These are phyloP conservation scores for Kwoniella botswanensis DNA, from an alignment of 768 basidiomycete species.

Conservation along the genomic window DNA sequence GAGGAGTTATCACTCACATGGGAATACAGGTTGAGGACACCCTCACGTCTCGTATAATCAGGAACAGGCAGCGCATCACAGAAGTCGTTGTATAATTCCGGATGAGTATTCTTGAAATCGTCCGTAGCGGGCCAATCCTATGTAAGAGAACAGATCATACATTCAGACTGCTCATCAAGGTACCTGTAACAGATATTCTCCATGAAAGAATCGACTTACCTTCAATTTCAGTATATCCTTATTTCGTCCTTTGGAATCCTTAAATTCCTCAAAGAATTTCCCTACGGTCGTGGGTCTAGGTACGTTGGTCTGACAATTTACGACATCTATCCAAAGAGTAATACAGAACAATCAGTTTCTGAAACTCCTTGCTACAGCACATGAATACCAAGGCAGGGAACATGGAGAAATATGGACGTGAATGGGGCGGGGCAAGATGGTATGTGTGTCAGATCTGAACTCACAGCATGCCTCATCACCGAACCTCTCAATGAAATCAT, in stretches of 20 bases:
- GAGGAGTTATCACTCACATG: conserved; percentile 68
- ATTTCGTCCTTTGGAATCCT: conserved; percentile 65
- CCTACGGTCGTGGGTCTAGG: conserved; percentile 70
- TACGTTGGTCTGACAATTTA: conserved; percentile 79
- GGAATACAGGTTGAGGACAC: conserved; percentile 82
- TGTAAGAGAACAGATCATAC: not conserved
- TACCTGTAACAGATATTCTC: no score
- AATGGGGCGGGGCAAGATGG: no score
- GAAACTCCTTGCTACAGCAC: no score
- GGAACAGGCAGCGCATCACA: conserved; percentile 81
- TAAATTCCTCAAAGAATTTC: conserved; percentile 81
- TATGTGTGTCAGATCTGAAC: conserved; percentile 6
- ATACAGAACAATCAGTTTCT: conserved; percentile 23
- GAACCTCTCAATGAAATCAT: conserved; percentile 71
- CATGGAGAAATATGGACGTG: no score
- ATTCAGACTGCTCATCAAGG: no score
- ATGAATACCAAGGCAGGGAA: no score
- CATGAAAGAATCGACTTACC: conserved; percentile 58
- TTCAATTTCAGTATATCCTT: conserved; percentile 71
- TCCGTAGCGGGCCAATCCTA: conserved; percentile 91
- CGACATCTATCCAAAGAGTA: conserved; percentile 66
- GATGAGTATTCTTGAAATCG: conserved; percentile 82
- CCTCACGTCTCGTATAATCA: conserved; percentile 87
- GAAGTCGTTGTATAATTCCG: conserved; percentile 85
- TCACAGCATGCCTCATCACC: conserved; percentile 46